Evolutionary conservation across 176 grass and related monocot species (phyloP).

Genomic region (Aegilops longissima): DNA sequence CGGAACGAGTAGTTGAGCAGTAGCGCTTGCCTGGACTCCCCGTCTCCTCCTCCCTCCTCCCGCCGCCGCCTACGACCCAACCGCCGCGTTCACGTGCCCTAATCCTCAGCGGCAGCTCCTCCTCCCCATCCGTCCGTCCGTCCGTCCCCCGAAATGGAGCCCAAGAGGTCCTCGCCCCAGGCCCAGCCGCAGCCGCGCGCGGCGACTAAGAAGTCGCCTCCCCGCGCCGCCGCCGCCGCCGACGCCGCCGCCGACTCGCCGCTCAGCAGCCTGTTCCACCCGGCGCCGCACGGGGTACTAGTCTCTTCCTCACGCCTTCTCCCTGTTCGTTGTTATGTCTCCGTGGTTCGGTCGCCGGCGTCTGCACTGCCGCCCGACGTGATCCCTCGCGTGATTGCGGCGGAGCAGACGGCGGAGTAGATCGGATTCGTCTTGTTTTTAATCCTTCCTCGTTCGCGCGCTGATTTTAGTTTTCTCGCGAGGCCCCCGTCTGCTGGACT

Average conservation of each 20-base stretch:
- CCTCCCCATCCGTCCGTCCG: neutral
- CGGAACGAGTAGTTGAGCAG: conserved; percentile 18
- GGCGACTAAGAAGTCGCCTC: conserved; percentile 44
- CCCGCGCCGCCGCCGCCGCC: conserved; percentile 13
- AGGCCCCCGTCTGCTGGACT: neutral
- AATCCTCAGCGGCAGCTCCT: neutral
- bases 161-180: conserved; percentile 31
- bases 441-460: neutral
- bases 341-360: neutral
- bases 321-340: conserved; percentile 26
- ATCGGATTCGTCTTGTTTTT: neutral
- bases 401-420: neutral
- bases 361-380: neutral
- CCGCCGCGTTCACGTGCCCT: conserved; percentile 37
- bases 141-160: conserved; percentile 41
- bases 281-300: conserved; percentile 34
- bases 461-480: neutral
- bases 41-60: conserved; percentile 17
- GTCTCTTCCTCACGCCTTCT: neutral
- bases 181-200: neutral
- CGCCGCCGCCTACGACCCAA: conserved; percentile 29
- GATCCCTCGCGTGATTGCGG: neutral
- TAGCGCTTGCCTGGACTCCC: conserved; percentile 29
- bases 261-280: conserved; percentile 43
- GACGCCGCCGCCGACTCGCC: conserved; percentile 14